A percentile compares a stretch with the other conserved stretches of the same genome.
These are phyloP conservation scores for Daedaleopsis sinensis DNA, from an alignment of 768 basidiomycete genomes.

Conservation along the genomic window DNA sequence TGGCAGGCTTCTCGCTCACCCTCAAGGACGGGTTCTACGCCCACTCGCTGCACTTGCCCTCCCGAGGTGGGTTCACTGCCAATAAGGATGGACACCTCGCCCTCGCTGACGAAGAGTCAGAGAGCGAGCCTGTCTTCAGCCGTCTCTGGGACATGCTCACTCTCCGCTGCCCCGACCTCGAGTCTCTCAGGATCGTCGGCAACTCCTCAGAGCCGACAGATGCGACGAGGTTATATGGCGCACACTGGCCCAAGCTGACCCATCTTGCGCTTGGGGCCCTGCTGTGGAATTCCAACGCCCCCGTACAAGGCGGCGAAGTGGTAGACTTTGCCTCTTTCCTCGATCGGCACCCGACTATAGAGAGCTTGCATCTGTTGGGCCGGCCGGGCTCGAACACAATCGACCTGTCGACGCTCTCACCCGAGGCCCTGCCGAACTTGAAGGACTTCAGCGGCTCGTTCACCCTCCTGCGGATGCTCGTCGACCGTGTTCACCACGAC, in stretches of 20 bases:
- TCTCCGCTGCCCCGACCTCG: slow-evolving; percentile 62
- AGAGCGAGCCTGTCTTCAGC: slow-evolving; percentile 56
- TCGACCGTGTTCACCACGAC: slow-evolving; percentile 28
- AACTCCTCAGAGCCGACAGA: slow-evolving; percentile 56
- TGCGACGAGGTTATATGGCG: slow-evolving; percentile 55
- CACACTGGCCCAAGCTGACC: slow-evolving; percentile 68
- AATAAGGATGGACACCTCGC: slow-evolving; percentile 6
- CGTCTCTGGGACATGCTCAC: slow-evolving; percentile 76
- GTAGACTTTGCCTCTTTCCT: slow-evolving; percentile 69
- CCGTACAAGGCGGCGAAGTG: slow-evolving; percentile 39
- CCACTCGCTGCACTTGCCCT: slow-evolving; percentile 53
- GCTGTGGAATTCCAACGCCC: slow-evolving; percentile 52
- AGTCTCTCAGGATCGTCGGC: slow-evolving; percentile 61
- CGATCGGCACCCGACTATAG: slow-evolving; percentile 59
- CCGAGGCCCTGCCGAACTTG: slow-evolving; percentile 49
- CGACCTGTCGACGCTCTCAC: slow-evolving; percentile 53
- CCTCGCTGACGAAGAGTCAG: slow-evolving; percentile 15
- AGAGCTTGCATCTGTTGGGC: slow-evolving; percentile 31
- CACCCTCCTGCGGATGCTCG: slow-evolving; percentile 65
- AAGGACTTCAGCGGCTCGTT: slow-evolving; percentile 69
- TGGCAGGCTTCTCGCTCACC: slow-evolving; percentile 62
- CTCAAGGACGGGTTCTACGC: slow-evolving; percentile 68
- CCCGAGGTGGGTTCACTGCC: slow-evolving; percentile 52
- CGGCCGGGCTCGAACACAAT: slow-evolving; percentile 48
- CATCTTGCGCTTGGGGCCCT: slow-evolving; percentile 68